Base-by-base conservation (phyloP, 805 yeast species). In the Teunomyces tritomae region DNA sequence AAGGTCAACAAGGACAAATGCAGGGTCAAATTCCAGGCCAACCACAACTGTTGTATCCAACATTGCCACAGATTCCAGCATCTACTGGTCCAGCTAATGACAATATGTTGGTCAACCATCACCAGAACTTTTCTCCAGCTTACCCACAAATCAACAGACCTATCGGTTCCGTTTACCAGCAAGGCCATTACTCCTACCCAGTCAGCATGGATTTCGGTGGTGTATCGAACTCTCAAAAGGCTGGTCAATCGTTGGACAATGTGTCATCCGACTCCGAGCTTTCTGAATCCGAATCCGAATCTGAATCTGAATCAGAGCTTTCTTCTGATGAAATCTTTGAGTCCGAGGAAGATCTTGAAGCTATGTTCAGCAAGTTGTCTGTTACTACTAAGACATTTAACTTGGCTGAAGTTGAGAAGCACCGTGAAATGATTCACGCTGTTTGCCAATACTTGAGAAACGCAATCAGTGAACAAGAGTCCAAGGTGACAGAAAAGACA, bases 171-270 rank as follows among this genome's bases (percentile, higher is more conserved):
- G 29, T 40, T 11, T 45, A 39, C 28, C 45, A 26, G 8, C 34
- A 29, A 30, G 45, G 40, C 17, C 46, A 45, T 28, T 16, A 45
- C 37, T 37, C 30, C 14, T 46, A 47, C 30, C 44, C 47, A 17
- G 34, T 48, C 34, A n/a, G 39, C 14, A 46, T 44, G 43, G 50
- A 48, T 20, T 48, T 48, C 24, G 50, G 50, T 24, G 50, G 71
- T 28, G 66, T 71, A 30, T 66, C 73, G 28, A 62, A 62, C 42
- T 56, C 49, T 49, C 77, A 72, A 48, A 71, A 65, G 49, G 52
- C 72, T 5, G 68, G 64, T 7, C 66, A 65, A 51, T 39, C 49
- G 14, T 50, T 54, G 46, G 39, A 50, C 17, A 45, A 44, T 28
- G 47, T 30, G 9, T 13, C 33, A 5, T 44, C 49, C 13, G 54